Evolutionary conservation across 176 grass and related monocot genomes (phyloP).

Genomic region (Rhipidocladum racemiflorum): DNA sequence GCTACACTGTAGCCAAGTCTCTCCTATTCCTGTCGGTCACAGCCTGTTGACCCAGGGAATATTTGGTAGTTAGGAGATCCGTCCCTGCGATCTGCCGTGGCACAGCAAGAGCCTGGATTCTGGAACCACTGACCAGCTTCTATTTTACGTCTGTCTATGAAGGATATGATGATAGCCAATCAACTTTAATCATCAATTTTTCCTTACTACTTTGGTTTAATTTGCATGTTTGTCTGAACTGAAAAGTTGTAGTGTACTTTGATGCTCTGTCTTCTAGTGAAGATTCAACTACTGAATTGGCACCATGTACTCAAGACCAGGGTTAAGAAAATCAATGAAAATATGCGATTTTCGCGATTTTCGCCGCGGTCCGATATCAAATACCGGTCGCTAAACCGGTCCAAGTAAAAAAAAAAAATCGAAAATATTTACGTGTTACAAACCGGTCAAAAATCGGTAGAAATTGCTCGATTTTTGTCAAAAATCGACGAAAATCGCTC

Average conservation of each 20-base stretch:
- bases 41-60: not conserved
- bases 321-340: too few species aligned
- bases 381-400: too few species aligned
- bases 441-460: too few species aligned
- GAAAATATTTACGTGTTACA: too few species aligned
- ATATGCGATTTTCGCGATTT: too few species aligned
- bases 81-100: not conserved
- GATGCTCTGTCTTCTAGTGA: not conserved
- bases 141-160: not conserved
- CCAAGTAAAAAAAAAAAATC: too few species aligned
- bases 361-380: too few species aligned
- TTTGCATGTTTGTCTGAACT: not conserved
- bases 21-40: not conserved
- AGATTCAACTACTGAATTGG: not conserved
- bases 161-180: too few species aligned
- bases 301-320: not conserved
- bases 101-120: not conserved
- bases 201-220: too few species aligned
- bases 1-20: not conserved
- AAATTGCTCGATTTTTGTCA: too few species aligned
- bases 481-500: too few species aligned
- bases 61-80: not conserved
- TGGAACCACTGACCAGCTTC: not conserved
- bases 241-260: not conserved
- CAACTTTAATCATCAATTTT: too few species aligned